Evolutionary conservation across 179 eudicot species (phyloP).

Genomic region (Camellia oleifera): DNA sequence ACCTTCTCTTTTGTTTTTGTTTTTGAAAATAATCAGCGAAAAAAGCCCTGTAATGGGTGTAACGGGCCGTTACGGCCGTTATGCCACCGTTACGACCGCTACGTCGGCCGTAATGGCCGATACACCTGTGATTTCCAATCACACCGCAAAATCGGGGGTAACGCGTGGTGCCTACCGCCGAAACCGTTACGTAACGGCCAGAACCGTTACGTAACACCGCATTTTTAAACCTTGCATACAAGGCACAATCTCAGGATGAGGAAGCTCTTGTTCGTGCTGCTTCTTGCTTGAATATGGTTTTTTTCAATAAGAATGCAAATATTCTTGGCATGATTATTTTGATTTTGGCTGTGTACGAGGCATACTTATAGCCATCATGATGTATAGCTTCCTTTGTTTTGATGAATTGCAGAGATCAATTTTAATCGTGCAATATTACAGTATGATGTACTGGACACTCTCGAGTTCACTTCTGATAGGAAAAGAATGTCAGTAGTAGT

Average conservation of each 20-base stretch:
- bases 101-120: no score
- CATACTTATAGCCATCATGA: background rate
- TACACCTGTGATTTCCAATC: no score
- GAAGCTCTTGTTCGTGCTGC: slow-evolving; percentile 98
- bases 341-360: slow-evolving; percentile 1
- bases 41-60: no score
- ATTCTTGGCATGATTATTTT: slow-evolving; percentile 49
- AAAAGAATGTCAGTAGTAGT: slow-evolving; percentile 95
- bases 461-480: slow-evolving; percentile 29
- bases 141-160: no score
- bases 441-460: slow-evolving; percentile 74
- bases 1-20: no score
- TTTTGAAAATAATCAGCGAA: no score
- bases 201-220: no score
- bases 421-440: slow-evolving; percentile 53
- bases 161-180: no score
- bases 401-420: slow-evolving; percentile 62
- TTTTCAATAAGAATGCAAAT: slow-evolving; percentile 63
- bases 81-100: no score
- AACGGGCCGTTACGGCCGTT: no score
- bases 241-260: slow-evolving; percentile 99
- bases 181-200: no score
- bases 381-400: slow-evolving; percentile 6
- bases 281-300: slow-evolving; percentile 77
- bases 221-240: slow-evolving; percentile 30